Percentiles rank a stretch among this genome's conserved stretches.
These are phyloP conservation scores for Saccharomycopsis crataegensis DNA, from an alignment of 1,139 yeast species.

Conservation along the genomic window DNA sequence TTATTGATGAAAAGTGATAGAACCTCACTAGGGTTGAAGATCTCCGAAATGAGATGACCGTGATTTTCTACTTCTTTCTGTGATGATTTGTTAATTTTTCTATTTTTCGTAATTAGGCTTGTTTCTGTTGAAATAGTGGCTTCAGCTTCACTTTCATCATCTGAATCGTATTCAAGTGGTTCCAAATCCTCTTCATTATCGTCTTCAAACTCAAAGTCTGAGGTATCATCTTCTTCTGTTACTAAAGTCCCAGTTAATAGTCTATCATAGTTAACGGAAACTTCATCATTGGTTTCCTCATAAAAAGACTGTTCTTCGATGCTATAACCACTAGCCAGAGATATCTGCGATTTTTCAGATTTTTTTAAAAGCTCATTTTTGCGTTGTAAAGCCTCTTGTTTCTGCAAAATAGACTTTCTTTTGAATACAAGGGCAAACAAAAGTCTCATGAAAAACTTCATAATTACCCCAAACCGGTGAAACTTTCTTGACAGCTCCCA, in stretches of 20 bases:
- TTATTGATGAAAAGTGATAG: constrained; percentile 1
- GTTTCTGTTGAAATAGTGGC: not conserved
- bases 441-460: not conserved
- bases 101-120: not conserved
- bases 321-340: too few species aligned
- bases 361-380: constrained; percentile 1
- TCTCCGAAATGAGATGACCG: constrained; percentile 20
- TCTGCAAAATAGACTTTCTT: constrained; percentile 1
- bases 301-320: too few species aligned
- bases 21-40: constrained; percentile 21
- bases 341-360: too few species aligned
- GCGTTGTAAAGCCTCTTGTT: not conserved
- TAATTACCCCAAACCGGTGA: not conserved
- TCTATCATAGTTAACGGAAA: constrained; percentile 25
- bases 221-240: constrained; percentile 14
- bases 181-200: constrained; percentile 8
- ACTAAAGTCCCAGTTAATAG: constrained; percentile 13
- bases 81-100: constrained; percentile 1
- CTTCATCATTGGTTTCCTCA: not conserved
- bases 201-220: constrained; percentile 8
- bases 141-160: constrained; percentile 17
- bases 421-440: constrained; percentile 4
- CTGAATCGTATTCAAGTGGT: constrained; percentile 27
- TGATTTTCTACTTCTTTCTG: constrained; percentile 9
- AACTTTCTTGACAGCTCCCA: constrained; percentile 22